Evolutionary conservation across 2,329 filamentous ascomycete species (phyloP).

Genomic region (Hawksworthiomyces lignivorus): DNA sequence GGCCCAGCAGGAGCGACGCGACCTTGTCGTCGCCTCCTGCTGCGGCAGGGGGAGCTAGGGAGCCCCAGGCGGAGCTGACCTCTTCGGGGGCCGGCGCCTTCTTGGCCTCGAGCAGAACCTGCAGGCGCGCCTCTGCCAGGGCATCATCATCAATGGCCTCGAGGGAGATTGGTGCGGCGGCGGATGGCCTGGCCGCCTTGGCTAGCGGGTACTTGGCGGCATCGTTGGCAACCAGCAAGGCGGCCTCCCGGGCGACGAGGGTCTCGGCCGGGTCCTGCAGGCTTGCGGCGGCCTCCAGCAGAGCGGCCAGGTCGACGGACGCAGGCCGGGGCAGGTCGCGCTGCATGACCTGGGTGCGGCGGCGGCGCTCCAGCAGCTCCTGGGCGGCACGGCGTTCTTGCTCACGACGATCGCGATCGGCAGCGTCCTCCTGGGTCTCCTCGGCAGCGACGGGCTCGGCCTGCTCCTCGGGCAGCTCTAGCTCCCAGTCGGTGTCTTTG

Average conservation of each 20-base stretch:
- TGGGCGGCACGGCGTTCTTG: constrained; percentile 61
- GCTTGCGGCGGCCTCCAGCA: constrained; percentile 56
- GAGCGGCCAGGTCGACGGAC: constrained; percentile 59
- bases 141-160: constrained; percentile 61
- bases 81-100: constrained; percentile 39
- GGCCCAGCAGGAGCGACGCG: constrained; percentile 61
- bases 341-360: constrained; percentile 89
- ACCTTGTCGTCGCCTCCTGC: constrained; percentile 29
- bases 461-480: constrained; percentile 79
- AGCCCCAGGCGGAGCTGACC: constrained; percentile 47
- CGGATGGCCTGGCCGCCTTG: constrained; percentile 51
- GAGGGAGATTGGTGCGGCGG: constrained; percentile 42
- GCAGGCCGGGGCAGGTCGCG: constrained; percentile 70
- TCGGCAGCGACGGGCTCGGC: constrained; percentile 32
- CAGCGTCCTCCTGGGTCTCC: constrained; percentile 53
- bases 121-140: constrained; percentile 66
- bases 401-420: constrained; percentile 73
- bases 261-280: constrained; percentile 57
- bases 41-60: constrained; percentile 12
- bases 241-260: constrained; percentile 69
- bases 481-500: constrained; percentile 88
- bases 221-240: constrained; percentile 74
- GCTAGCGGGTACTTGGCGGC: constrained; percentile 66
- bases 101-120: constrained; percentile 65
- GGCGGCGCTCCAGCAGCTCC: constrained; percentile 64